Conservation (phyloP, 2,329 filamentous ascomycete genomes). For the Aspergillus aculeatus region DNA sequence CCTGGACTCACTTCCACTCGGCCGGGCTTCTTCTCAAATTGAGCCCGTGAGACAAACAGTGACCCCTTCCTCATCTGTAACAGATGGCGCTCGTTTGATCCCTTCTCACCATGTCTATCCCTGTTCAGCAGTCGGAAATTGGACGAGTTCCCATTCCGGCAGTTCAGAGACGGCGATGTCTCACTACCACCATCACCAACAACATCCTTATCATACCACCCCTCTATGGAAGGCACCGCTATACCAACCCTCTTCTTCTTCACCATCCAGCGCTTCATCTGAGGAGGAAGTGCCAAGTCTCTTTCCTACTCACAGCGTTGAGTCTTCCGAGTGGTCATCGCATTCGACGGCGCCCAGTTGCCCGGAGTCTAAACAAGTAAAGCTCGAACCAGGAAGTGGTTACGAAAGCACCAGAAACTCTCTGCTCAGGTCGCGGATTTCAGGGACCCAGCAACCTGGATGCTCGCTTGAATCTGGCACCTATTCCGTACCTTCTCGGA, state of each 20-base stretch:
- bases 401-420: constrained; percentile 6
- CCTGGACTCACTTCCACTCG: constrained; percentile 24
- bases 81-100: constrained; percentile 15
- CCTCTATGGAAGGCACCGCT: constrained; percentile 8
- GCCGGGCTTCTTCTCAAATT: constrained; percentile 21
- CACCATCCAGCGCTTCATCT: neutral
- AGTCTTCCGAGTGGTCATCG: constrained; percentile 10
- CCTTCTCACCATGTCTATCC: constrained; percentile 18
- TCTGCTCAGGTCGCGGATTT: constrained; percentile 17
- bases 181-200: constrained; percentile 11
- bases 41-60: constrained; percentile 21
- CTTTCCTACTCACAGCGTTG: constrained; percentile 8
- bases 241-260: neutral
- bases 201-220: neutral
- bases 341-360: constrained; percentile 14
- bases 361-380: constrained; percentile 15
- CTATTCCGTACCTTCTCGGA: constrained; percentile 11
- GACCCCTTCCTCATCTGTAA: constrained; percentile 11
- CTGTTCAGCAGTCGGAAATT: constrained; percentile 18
- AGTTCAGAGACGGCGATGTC: constrained; percentile 19
- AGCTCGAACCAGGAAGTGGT: constrained; percentile 11
- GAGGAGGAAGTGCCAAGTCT: constrained; percentile 14
- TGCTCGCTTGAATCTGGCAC: constrained; percentile 7
- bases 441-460: constrained; percentile 1
- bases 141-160: constrained; percentile 26